Evolutionary conservation across 179 eudicot species (phyloP).

Genomic region (Corrigiola litoralis): DNA sequence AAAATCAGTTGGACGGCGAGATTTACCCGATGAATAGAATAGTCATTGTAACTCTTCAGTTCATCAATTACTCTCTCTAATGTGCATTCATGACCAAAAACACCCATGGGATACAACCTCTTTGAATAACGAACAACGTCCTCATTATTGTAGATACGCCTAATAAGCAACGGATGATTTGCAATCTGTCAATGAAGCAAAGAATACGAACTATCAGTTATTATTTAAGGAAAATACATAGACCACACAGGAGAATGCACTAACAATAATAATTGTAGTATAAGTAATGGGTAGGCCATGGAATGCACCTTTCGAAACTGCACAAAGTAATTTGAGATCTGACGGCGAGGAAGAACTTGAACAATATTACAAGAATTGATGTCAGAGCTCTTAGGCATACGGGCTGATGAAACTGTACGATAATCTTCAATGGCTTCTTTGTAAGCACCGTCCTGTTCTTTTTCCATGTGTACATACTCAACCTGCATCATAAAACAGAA

Average conservation of each 20-base stretch:
- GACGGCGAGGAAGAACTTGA: constrained; percentile 71
- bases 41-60: constrained; percentile 87
- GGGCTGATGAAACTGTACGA: constrained; percentile 60
- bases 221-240: neutral
- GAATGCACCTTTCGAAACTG: constrained; percentile 90
- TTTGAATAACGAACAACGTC: constrained; percentile 78
- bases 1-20: neutral
- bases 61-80: constrained; percentile 86
- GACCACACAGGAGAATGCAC: neutral
- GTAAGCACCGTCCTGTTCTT: constrained; percentile 72
- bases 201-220: constrained; percentile 7
- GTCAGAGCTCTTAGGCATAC: constrained; percentile 45
- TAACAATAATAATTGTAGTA: neutral
- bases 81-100: constrained; percentile 91
- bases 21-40: constrained; percentile 77
- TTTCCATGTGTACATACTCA: constrained; percentile 68
- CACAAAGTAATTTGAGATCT: constrained; percentile 89
- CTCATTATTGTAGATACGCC: constrained; percentile 71
- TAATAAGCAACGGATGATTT: constrained; percentile 90
- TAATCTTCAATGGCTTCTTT: constrained; percentile 86
- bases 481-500: constrained; percentile 45
- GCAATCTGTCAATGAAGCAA: constrained; percentile 61
- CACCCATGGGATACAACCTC: constrained; percentile 75
- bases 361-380: constrained; percentile 24
- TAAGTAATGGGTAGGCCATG: neutral